Conservation (phyloP, 257 asterid genomes). For the Rubia yunnanensis region DNA sequence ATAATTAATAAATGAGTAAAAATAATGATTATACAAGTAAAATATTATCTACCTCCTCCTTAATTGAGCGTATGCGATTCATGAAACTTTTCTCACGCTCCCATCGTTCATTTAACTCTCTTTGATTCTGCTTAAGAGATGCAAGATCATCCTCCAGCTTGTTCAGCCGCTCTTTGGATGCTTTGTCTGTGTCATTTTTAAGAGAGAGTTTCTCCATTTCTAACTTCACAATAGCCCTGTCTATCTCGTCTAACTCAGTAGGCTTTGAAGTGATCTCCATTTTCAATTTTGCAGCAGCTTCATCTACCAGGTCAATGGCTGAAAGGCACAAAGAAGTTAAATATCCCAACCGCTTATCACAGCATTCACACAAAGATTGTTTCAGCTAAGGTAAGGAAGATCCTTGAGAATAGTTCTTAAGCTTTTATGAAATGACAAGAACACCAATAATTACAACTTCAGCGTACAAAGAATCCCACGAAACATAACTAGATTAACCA, state of each 20-base stretch:
- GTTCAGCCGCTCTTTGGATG: conserved; percentile 69
- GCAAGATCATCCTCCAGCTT: conserved; percentile 71
- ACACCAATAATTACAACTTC: background rate
- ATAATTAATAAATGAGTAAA: background rate
- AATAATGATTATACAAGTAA: background rate
- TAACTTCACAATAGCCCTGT: conserved; percentile 72
- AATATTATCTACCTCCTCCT: conserved; percentile 56
- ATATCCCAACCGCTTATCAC: background rate
- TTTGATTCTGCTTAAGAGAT: conserved; percentile 60
- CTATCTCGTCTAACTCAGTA: conserved; percentile 70
- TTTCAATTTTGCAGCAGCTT: conserved; percentile 94
- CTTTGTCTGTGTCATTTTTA: conserved; percentile 72
- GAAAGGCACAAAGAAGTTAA: conserved; percentile 18
- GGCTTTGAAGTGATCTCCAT: conserved; percentile 98
- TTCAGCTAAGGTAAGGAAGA: background rate
- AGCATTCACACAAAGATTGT: background rate
- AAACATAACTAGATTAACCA: background rate
- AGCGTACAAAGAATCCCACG: background rate
- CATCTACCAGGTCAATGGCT: conserved; percentile 97
- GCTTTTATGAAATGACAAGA: background rate
- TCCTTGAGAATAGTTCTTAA: background rate
- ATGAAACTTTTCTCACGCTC: conserved; percentile 66
- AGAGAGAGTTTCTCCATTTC: conserved; percentile 94
- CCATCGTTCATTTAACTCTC: conserved; percentile 70
- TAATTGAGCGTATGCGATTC: conserved; percentile 68